Evolutionary conservation across 192 early-diverging fungal genomes (phyloP).

Genomic region (Backusella luteola): DNA sequence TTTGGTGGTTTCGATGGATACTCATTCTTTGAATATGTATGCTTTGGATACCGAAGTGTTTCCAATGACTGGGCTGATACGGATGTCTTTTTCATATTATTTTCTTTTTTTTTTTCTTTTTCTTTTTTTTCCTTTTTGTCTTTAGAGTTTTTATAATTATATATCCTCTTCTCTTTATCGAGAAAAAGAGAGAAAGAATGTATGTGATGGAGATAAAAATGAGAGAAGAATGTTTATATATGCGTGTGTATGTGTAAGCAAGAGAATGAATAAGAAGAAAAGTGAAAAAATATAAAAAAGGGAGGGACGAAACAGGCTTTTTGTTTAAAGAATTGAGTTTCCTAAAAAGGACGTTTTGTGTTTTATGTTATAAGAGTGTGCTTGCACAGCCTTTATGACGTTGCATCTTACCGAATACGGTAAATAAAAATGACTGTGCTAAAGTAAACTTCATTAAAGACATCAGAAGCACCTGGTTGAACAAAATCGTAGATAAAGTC

Average conservation of each 20-base stretch:
- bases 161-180: neutral
- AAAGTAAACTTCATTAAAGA: no score
- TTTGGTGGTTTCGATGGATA: neutral
- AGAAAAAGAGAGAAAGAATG: neutral
- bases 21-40: neutral
- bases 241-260: neutral
- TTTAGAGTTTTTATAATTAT: neutral
- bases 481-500: no score
- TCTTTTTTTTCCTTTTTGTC: neutral
- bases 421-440: no score
- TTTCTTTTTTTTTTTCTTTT: neutral
- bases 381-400: neutral
- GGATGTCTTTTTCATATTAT: neutral
- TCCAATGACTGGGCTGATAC: neutral
- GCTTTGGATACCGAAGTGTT: neutral
- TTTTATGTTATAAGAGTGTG: neutral
- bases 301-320: neutral
- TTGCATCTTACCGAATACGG: neutral
- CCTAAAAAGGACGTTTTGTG: neutral
- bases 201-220: neutral
- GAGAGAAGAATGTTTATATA: neutral
- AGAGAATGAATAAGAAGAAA: conserved; percentile 5
- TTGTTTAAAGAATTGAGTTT: neutral
- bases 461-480: no score
- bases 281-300: neutral